Conservation (phyloP, 2,329 filamentous ascomycete species). For the Botrytis porri region DNA sequence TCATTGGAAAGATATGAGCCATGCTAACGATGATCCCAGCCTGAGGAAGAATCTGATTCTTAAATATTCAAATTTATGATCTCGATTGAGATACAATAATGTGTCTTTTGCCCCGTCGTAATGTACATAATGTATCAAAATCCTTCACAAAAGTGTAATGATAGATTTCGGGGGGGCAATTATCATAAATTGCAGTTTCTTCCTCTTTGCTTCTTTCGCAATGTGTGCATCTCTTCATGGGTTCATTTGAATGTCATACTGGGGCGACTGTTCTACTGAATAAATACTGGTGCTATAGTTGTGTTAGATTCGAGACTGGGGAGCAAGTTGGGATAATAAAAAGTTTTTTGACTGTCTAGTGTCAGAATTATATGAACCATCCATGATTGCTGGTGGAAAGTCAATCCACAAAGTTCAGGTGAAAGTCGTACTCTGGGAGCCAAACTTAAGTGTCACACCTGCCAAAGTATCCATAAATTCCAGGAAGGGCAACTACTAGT, state of each 20-base stretch:
- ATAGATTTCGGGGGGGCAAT: not conserved
- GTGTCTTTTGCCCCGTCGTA: slow-evolving; percentile 3
- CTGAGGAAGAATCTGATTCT: slow-evolving; percentile 21
- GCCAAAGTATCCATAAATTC: not conserved
- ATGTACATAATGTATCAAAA: slow-evolving; percentile 27
- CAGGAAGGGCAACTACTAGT: not conserved
- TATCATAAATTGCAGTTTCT: not conserved
- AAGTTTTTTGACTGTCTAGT: not conserved
- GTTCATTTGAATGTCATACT: not conserved
- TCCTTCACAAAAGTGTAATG: not conserved
- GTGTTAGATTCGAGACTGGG: not conserved
- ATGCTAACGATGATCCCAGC: slow-evolving; percentile 26
- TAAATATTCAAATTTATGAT: slow-evolving; percentile 1
- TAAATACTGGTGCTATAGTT: not conserved
- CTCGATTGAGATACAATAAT: slow-evolving; percentile 9
- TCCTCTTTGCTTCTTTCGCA: not conserved
- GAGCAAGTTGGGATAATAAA: not conserved
- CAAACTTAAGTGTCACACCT: not conserved
- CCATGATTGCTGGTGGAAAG: not conserved
- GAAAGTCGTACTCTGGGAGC: not conserved
- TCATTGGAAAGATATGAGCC: slow-evolving; percentile 23
- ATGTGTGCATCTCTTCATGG: slow-evolving; percentile 1
- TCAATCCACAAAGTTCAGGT: not conserved
- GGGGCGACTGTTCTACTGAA: not conserved
- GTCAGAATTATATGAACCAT: not conserved